A percentile compares a stretch with the other conserved stretches of the same genome.
Evolutionary conservation across 2,329 filamentous ascomycete species (phyloP).

Genomic region (Arthrobotrys sinensis): DNA sequence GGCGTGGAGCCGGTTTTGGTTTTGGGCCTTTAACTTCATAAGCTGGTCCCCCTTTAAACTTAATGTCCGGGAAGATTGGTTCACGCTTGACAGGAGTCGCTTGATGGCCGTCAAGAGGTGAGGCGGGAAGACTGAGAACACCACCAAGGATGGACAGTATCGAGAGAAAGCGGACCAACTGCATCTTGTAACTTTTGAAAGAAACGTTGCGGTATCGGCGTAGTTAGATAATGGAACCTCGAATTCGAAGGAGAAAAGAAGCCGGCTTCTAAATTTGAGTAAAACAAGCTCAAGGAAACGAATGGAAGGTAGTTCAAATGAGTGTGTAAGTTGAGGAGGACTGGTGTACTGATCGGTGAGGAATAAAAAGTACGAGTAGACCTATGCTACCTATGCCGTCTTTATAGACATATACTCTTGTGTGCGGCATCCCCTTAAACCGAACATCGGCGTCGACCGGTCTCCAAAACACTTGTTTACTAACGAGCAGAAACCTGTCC

Average conservation of each 20-base stretch:
- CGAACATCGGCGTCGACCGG: neutral
- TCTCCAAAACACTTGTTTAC: neutral
- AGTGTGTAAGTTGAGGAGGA: neutral
- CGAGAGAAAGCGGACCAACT: neutral
- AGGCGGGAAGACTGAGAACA: conserved; percentile 3
- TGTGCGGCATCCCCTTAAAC: too few species aligned
- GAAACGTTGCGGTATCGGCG: neutral
- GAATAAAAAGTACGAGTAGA: neutral
- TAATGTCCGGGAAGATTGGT: neutral
- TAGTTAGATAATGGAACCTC: neutral
- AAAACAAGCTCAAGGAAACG: neutral
- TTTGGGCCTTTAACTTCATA: neutral
- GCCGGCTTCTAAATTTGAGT: conserved; percentile 32
- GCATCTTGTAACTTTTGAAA: conserved; percentile 9
- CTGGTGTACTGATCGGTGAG: neutral
- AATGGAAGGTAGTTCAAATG: neutral
- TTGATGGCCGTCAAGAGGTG: neutral
- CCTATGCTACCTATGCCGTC: neutral
- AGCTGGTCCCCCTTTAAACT: neutral
- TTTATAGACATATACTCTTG: neutral
- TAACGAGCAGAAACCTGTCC: conserved; percentile 6
- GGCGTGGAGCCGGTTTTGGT: neutral
- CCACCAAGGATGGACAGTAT: neutral
- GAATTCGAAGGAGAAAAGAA: conserved; percentile 14
- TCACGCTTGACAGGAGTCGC: conserved; percentile 10